Conservation (phyloP, 1,139 yeast genomes). For the Suhomyces wounanorum region DNA sequence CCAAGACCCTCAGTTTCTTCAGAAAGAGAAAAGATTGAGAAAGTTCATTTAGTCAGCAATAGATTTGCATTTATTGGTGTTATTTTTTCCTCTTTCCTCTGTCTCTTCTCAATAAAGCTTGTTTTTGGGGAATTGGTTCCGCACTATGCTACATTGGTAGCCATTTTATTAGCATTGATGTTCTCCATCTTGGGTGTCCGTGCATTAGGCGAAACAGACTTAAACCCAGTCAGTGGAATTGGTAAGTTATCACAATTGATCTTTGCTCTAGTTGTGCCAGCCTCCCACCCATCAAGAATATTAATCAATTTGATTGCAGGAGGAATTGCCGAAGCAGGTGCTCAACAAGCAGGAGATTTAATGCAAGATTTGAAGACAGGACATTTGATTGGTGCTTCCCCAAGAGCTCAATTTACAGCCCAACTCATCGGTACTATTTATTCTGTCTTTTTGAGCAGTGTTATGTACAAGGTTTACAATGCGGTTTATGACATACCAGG, state of each 20-base stretch:
- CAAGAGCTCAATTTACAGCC: constrained; percentile 87
- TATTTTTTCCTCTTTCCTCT: constrained; percentile 60
- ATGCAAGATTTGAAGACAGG: constrained; percentile 98
- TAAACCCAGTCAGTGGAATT: constrained; percentile 95
- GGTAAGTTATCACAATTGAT: constrained; percentile 90
- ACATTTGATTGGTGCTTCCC: constrained; percentile 87
- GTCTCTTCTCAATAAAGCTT: constrained; percentile 61
- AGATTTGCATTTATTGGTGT: constrained; percentile 62
- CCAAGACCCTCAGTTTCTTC: constrained; percentile 1
- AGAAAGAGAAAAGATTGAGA: constrained; percentile 9
- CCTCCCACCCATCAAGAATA: constrained; percentile 74
- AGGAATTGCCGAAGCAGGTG: constrained; percentile 97
- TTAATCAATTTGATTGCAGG: constrained; percentile 90
- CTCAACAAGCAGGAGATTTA: constrained; percentile 97
- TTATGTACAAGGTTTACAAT: constrained; percentile 83
- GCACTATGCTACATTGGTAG: constrained; percentile 63
- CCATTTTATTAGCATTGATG: constrained; percentile 73
- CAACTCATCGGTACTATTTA: constrained; percentile 85
- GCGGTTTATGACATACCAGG: constrained; percentile 84
- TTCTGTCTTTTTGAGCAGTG: constrained; percentile 75
- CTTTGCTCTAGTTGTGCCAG: constrained; percentile 82
- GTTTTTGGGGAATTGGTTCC: constrained; percentile 78
- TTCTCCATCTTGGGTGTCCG: constrained; percentile 86
- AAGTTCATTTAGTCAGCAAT: constrained; percentile 49
- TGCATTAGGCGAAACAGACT: constrained; percentile 94